These are phyloP conservation scores for Marvania coccoides DNA, from an alignment of 139 green algal species.

Conservation along the genomic window DNA sequence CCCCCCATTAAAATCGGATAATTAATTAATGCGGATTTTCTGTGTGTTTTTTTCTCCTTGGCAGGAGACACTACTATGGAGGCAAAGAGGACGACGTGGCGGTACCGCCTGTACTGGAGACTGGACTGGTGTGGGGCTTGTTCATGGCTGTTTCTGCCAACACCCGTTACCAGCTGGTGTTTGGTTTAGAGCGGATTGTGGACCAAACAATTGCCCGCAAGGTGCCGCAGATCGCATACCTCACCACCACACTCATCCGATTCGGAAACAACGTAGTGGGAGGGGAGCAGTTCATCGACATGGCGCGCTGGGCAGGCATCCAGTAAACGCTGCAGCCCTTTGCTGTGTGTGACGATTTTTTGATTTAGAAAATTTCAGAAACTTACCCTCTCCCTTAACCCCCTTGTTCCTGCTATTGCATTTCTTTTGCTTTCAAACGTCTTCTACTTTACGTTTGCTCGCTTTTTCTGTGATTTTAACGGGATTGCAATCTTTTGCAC, in stretches of 20 bases:
- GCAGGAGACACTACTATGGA: slow-evolving; percentile 37
- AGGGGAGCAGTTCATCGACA: slow-evolving; percentile 91
- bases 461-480: too few relatives aligned
- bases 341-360: too few relatives aligned
- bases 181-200: slow-evolving; percentile 81
- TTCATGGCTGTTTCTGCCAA: slow-evolving; percentile 96
- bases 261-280: slow-evolving; percentile 95
- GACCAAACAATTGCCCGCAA: slow-evolving; percentile 64
- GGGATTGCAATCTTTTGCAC: too few relatives aligned
- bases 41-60: too few relatives aligned
- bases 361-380: too few relatives aligned
- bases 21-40: not conserved
- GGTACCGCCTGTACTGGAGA: slow-evolving; percentile 65
- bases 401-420: too few relatives aligned
- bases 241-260: slow-evolving; percentile 76
- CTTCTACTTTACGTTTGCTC: too few relatives aligned
- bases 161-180: slow-evolving; percentile 84
- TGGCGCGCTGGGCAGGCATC: slow-evolving; percentile 86
- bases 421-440: too few relatives aligned
- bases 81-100: slow-evolving; percentile 62
- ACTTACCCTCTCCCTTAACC: too few relatives aligned
- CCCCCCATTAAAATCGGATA: not conserved
- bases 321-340: too few relatives aligned
- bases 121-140: slow-evolving; percentile 82
- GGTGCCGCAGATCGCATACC: slow-evolving; percentile 53